Evolutionary conservation across 108 stramenopile genomes (phyloP), one percentile per base, ranked within the genome.

Genomic region (Cyclotella sp.): DNA sequence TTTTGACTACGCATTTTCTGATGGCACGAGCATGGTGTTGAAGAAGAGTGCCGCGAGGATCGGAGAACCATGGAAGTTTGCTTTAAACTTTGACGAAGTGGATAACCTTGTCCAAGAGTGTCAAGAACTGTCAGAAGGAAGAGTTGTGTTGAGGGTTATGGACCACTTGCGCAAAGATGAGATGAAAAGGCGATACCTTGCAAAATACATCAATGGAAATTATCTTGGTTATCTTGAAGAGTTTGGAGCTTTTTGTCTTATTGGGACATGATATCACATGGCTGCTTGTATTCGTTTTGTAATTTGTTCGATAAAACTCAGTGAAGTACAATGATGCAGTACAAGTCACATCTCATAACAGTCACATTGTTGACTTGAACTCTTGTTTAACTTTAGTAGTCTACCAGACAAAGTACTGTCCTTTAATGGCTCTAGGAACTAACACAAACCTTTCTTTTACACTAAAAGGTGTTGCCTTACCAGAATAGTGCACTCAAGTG

Each of bases 1-100:
- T 1, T 75, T 75, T 59, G 73, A 75, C 27, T 75, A 75, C 40
- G 6, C 51, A 0, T 39, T 65, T 27, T 18, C 11, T 22, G 26
- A 63, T 19, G 55, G 53, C 26, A 27, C 65, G 16, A 66, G 54
- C 24, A 7, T 5, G 2, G 21, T 24, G 3, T 3, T 53, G 29
- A 59, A 18, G 24, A 72, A 59, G 29, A 59, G 40, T 29, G 34
- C 70, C 16, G 43, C 46, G 12, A 21, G 8, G 11, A 51, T 75
- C 18, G 73, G 73, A 21, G 73, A 75, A 26, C 73, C 73, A 13
- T 66, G 21, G 53, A 65, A 68, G n/a, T 75, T 43, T 29, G 54
- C 27, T 0, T 57, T 67, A 44, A 43, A 65, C n/a, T 46, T 14
- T 26, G 46, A 57, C 19, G 49, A 66, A 28, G 46, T 66, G 24